Base-by-base conservation (phyloP, 768 basidiomycete species). In the Trametes cinnabarina region DNA sequence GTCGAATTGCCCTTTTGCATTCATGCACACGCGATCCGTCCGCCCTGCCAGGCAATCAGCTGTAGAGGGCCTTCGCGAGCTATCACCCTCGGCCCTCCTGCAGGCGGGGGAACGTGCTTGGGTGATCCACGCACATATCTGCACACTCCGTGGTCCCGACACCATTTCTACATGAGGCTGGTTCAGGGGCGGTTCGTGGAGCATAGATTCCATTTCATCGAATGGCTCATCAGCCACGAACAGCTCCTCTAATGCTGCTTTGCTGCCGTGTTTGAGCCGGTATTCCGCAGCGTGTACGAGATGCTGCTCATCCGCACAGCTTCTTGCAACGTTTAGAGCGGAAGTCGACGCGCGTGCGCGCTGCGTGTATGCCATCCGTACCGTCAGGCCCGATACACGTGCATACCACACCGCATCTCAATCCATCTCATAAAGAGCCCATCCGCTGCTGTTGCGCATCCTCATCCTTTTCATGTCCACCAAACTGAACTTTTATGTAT, bases 371-470 rank as follows among this genome's bases (percentile, higher is more conserved):
- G 26, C 35, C 47, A 11, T 19, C 40, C 32, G 51, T 22, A 30
- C 26, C 47, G 44, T 34, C 50, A 50, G 25, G 42, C 44, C 32
- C 35, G 14, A 22, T 34, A 47, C 58, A 55, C 58, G 51, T 58
- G 54, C 46, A 41, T 39, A 9, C 54, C 46, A 41, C 44, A 10
- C 54, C 41, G 26, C 46, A 37, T n/a, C 67, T 82, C 57, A 12
- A 54, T 70, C 53, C 75, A 82, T 77, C 63, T 56, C 47, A 57
- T 63, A 58, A 52, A 53, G 35, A 37, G 55, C 15, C 52, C 40
- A 6, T 44, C 44, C 23, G 30, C 46, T 41, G 23, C 44, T 54
- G 19, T 34, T 65, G 30, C 47, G 19, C 11, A 61, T 59, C 53
- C 56, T 62, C 47, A 51, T 52, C 40, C 62, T 67, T 58, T 60